Evolutionary conservation across 106 monocot species (phyloP), one percentile per base, ranked within the genome.

Genomic region (Acanthochlamys bracteata): DNA sequence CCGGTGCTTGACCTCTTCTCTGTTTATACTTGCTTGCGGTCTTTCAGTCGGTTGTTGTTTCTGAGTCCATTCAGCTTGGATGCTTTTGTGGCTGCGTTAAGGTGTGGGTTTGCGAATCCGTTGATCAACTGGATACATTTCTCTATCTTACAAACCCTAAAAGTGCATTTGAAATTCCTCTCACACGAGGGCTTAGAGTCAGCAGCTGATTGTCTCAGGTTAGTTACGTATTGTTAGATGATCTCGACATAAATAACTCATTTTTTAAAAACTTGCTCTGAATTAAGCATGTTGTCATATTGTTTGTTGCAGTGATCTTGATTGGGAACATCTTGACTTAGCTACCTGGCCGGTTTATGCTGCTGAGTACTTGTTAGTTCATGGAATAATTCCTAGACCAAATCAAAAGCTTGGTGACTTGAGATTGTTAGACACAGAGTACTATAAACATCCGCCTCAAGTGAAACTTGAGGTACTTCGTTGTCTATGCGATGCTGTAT

Each of bases 281-380:
- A 70, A 7, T 68, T 71, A 24, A 7, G 12, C 13, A 43, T 43
- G 43, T 43, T 43, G 10, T 43, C 7, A 11, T 54, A 54, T 64
- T 33, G 4, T 46, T 14, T 55, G 19, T 23, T 55, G 40, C 68
- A 96, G 96, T 85, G 71, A 68, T 79, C 83, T 98, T 49, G 81
- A 98, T 40, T 98, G 98, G 98, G 88, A 81, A 46, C 65, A 83
- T 15, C 65, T 98, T 27, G 98, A 98, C 73, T 67, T 79, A 20
- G 60, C 77, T 55, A 92, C 85, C 19, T 98, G 98, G 98, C 98
- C 98, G 20, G 67, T 98, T 39, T 98, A 83, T 81, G 73, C 91
- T 40, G 78, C 72, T 20, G 80, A 85, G 47, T 98, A 98, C 68
- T 56, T 92, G 26, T 52, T 89, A 51, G 33, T 81, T 64, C 73